These are phyloP conservation scores for Aspergillus texensis DNA, from an alignment of 2,329 filamentous ascomycete species.

Conservation along the genomic window DNA sequence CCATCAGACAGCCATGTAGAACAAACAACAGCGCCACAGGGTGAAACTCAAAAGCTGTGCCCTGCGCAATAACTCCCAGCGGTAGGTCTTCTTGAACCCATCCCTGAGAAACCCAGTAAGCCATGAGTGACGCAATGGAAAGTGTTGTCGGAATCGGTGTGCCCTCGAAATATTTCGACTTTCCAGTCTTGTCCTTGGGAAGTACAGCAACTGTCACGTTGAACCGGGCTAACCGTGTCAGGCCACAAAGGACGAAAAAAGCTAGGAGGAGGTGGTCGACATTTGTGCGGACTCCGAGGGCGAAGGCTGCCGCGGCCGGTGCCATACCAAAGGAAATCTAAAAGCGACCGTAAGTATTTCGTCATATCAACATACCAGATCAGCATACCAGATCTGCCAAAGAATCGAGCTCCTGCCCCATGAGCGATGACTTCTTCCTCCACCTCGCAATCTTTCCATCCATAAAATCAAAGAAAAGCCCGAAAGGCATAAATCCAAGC, in stretches of 20 bases:
- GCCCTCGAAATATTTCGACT: conserved; percentile 94
- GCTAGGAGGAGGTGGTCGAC: conserved; percentile 78
- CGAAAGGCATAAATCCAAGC: conserved; percentile 84
- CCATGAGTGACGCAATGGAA: conserved; percentile 79
- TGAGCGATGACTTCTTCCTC: conserved; percentile 94
- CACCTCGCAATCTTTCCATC: conserved; percentile 95
- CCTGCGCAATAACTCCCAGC: conserved; percentile 68
- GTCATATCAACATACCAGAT: neutral
- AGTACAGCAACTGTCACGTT: conserved; percentile 91
- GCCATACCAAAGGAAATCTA: conserved; percentile 95
- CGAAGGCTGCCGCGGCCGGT: conserved; percentile 84
- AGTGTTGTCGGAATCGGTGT: conserved; percentile 93
- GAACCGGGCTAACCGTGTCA: conserved; percentile 92
- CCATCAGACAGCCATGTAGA: conserved; percentile 90
- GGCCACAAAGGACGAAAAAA: conserved; percentile 92
- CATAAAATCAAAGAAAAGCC: conserved; percentile 96
- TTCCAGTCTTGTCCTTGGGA: conserved; percentile 88
- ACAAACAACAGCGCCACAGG: conserved; percentile 80
- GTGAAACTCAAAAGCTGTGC: conserved; percentile 77
- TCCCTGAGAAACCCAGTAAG: conserved; percentile 80
- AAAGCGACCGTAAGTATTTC: conserved; percentile 12
- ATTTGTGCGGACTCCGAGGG: conserved; percentile 81
- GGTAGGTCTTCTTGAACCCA: conserved; percentile 82
- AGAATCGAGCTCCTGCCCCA: conserved; percentile 97
- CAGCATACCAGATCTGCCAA: conserved; percentile 82